Evolutionary conservation across 805 yeast species (phyloP).

Genomic region (Myxozyma neotropica): DNA sequence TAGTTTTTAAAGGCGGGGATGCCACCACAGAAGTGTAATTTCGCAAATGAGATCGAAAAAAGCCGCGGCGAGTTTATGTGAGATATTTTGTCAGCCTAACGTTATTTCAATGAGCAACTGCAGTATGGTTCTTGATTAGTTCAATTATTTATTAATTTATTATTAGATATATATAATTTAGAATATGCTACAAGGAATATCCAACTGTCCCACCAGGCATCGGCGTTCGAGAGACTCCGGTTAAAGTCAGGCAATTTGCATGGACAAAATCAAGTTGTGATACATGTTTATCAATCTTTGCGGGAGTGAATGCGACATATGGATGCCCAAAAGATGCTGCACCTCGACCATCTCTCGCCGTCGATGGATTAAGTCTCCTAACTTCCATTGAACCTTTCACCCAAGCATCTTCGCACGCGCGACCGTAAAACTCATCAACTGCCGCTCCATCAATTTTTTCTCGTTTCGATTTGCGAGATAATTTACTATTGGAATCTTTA

Average conservation of each 20-base stretch:
- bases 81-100: too few species aligned
- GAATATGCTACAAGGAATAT: too few species aligned
- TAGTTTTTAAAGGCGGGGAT: too few species aligned
- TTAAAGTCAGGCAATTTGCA: not conserved
- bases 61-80: too few species aligned
- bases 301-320: slow-evolving; percentile 8
- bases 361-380: not conserved
- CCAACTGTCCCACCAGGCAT: too few species aligned
- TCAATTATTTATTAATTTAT: too few species aligned
- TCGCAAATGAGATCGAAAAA: too few species aligned
- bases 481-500: not conserved
- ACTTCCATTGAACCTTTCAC: slow-evolving; percentile 5
- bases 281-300: slow-evolving; percentile 1
- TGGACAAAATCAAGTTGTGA: not conserved
- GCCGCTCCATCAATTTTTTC: not conserved
- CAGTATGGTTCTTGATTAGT: too few species aligned
- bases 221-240: too few species aligned
- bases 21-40: too few species aligned
- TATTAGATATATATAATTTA: too few species aligned
- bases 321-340: not conserved
- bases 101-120: too few species aligned
- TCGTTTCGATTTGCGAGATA: not conserved
- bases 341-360: not conserved
- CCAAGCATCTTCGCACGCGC: slow-evolving; percentile 1
- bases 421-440: slow-evolving; percentile 14